Evolutionary conservation across 1,139 yeast genomes (phyloP).

Genomic region (Lodderomyces oxycetoniae): DNA sequence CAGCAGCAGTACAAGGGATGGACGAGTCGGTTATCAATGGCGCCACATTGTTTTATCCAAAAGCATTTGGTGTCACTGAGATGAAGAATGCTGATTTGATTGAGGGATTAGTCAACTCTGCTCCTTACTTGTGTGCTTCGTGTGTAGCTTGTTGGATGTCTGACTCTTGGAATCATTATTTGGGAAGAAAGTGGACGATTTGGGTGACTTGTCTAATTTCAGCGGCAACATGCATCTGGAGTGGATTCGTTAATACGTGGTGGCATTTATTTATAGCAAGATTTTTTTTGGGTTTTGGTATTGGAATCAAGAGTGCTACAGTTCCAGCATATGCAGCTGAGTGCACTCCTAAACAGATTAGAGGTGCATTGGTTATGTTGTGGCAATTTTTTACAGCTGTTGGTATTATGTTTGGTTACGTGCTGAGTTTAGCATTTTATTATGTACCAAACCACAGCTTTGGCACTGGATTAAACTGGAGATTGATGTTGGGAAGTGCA

Average conservation of each 20-base stretch:
- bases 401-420: conserved; percentile 80
- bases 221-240: conserved; percentile 69
- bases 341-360: conserved; percentile 67
- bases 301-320: conserved; percentile 78
- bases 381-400: conserved; percentile 90
- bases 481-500: conserved; percentile 77
- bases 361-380: conserved; percentile 81
- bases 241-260: conserved; percentile 70
- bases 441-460: conserved; percentile 34
- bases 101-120: conserved; percentile 71
- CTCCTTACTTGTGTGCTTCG: conserved; percentile 77
- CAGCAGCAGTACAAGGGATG: conserved; percentile 92
- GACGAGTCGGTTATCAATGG: conserved; percentile 87
- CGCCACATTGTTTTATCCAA: conserved; percentile 69
- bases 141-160: conserved; percentile 69
- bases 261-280: conserved; percentile 72
- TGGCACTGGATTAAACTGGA: conserved; percentile 59
- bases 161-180: conserved; percentile 56
- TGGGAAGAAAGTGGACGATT: conserved; percentile 74
- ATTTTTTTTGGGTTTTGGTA: conserved; percentile 68
- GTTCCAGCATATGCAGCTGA: conserved; percentile 82
- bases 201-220: conserved; percentile 65
- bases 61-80: conserved; percentile 40
- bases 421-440: conserved; percentile 58
- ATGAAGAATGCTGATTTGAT: conserved; percentile 56